Base-by-base conservation (phyloP, 1,284 basidiomycete genomes). In the Abortiporus biennis region DNA sequence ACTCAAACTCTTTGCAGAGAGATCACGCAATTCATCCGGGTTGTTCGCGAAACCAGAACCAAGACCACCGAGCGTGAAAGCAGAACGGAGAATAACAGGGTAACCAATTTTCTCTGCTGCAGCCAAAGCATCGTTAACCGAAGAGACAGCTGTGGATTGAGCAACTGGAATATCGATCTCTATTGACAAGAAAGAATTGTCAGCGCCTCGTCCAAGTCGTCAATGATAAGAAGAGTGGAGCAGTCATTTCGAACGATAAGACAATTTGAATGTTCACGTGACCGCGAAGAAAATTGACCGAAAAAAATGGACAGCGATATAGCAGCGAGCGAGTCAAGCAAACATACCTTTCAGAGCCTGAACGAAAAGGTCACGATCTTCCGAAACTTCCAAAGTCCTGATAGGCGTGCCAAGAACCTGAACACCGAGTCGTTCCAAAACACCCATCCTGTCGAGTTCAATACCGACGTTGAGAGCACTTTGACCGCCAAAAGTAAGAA, bases 91-190 rank as follows among this genome's bases (percentile, higher is more conserved):
- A 58, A 99, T 99, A 63, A 99, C 93, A 3, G 96, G 96, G 66
- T 98, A 99, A 27, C 94, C 93, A 53, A 99, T 99, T 54, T 71
- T 68, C 52, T 85, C 83, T 11, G 95, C 96, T 19, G 96, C 96
- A 44, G 80, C 78, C 40, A 99, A 80, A 13, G 96, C 96, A 49
- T 81, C 92, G 53, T 88, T 84, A 48, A 99, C 93, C 4, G 85
- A 85, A n/a, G 94, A 96, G 15, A 99, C 96, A 47, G 96, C 96
- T 19, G 93, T 96, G 23, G 95, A 98, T 55, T 92, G 86, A 29
- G 96, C 96, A 40, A 89, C 95, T 31, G 96, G 96, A 52, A 99
- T 98, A 62, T 95, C 85, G 62, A 99, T 99, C 76, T 99, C 93
- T 93, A 57, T 4, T 6, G 23, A 36, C 38, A 24, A 40, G 11